Evolutionary conservation across 768 basidiomycete genomes (phyloP).

Genomic region (Panus rudis): DNA sequence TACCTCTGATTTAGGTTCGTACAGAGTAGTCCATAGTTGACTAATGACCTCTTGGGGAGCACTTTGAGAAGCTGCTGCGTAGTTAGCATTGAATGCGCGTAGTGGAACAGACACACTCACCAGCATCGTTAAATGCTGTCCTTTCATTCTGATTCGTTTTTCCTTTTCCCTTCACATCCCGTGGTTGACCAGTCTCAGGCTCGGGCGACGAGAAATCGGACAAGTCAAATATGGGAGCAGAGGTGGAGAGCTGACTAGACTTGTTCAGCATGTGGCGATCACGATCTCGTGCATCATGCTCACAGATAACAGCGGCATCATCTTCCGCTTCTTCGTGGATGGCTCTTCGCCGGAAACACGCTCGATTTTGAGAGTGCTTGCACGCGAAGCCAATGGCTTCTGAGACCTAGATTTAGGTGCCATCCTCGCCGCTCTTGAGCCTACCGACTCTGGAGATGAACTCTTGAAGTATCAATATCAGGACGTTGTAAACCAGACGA

Average conservation of each 20-base stretch:
- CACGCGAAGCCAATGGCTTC: constrained; percentile 1
- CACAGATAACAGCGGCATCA: constrained; percentile 16
- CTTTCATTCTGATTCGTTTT: constrained; percentile 8
- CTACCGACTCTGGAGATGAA: no score
- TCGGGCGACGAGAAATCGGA: constrained; percentile 7
- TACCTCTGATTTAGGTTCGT: constrained; percentile 25
- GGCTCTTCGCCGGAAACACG: constrained; percentile 7
- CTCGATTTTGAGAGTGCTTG: constrained; percentile 7
- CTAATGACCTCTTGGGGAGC: neutral
- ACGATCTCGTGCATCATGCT: constrained; percentile 3
- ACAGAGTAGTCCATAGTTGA: constrained; percentile 27
- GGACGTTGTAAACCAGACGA: no score
- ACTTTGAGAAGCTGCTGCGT: neutral
- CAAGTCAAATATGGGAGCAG: constrained; percentile 17
- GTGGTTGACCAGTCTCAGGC: neutral
- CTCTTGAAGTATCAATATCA: no score
- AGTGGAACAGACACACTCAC: neutral
- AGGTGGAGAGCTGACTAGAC: constrained; percentile 11
- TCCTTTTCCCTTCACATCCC: constrained; percentile 18
- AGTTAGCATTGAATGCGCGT: neutral
- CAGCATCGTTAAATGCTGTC: neutral
- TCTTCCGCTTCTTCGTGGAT: constrained; percentile 18
- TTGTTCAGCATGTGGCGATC: constrained; percentile 5
- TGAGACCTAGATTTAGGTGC: neutral
- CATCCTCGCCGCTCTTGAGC: no score